These are phyloP conservation scores for Corchorus olitorius DNA, from an alignment of 345 rosid genomes.

Conservation along the genomic window DNA sequence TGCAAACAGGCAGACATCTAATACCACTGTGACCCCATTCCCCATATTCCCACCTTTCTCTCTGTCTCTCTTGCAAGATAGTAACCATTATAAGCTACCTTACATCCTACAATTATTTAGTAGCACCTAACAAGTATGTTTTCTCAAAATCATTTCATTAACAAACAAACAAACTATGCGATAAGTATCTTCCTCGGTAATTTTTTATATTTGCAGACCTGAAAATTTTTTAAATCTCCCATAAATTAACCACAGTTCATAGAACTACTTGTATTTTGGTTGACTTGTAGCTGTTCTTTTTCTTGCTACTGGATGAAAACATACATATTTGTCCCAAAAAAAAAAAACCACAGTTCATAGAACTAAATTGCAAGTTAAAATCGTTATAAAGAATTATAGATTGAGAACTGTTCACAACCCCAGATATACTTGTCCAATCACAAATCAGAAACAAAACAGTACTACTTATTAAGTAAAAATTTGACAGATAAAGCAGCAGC, in stretches of 20 bases:
- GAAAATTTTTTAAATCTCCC: slow-evolving; percentile 1
- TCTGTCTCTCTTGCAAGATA: not conserved
- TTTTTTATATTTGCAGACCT: not conserved
- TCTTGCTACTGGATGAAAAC: no score
- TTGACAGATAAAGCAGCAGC: not conserved
- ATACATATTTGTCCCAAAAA: no score
- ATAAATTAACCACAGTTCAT: not conserved
- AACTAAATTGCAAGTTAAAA: not conserved
- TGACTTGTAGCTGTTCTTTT: no score
- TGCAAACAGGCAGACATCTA: not conserved
- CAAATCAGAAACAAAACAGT: slow-evolving; percentile 5
- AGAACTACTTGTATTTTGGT: no score
- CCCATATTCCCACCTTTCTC: not conserved
- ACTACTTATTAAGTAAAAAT: not conserved
- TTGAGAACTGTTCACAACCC: not conserved
- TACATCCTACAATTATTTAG: not conserved
- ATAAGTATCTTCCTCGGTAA: not conserved
- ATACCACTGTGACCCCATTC: not conserved
- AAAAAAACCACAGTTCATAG: not conserved
- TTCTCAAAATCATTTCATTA: not conserved
- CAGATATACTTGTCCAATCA: not conserved
- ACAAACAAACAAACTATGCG: slow-evolving; percentile 1
- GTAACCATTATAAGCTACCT: not conserved
- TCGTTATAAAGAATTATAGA: not conserved
- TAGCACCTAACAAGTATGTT: not conserved